Base-by-base conservation (phyloP, 2,329 filamentous ascomycete species). In the Calonectria honghensis region DNA sequence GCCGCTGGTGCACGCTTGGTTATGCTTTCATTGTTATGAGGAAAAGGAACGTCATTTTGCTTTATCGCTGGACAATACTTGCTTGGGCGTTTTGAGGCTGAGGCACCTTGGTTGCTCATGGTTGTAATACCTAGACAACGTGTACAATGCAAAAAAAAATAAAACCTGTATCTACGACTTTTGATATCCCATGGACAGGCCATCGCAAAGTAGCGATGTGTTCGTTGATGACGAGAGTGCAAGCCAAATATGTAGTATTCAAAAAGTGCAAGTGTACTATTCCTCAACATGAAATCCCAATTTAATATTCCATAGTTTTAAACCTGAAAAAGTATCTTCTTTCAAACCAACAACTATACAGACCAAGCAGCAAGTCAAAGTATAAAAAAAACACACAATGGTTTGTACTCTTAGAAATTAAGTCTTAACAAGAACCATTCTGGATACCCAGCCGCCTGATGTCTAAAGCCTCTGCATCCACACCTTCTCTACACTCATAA, bases 111-210 rank as follows among this genome's bases (percentile, higher is more conserved):
- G 74, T 65, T 65, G 61, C 75, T 41, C 71, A 68, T 41, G 57
- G 65, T 64, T 78, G 73, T 71, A 61, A 71, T 71, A 72, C 67
- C 68, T 73, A 77, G 76, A 76, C 61, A 45, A 41, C 57, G 16
- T 68, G 68, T 70, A 71, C 54, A 68, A 76, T 67, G 68, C 37
- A 69, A 74, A 54, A 67, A 24, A 48, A 24, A 48, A 24, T 24
- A 37, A 39, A 29, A 24, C 35, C 27, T 29, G 7, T 29, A 27
- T 61, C 39, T 74, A 52, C 39, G 11, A 72, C 14, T 61, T 64
- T 18, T 41, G 35, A 51, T 77, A 24, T 70, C 50, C 66, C 31
- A 20, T 24, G 57, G 59, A 32, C 5, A 45, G 24, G 6, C 16
- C 7, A 35, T 48, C 48, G 37, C 37, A 29, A 57, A 71, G 68